Conservation (phyloP, 148 eudicot genomes). For the Selenicereus undatus region DNA sequence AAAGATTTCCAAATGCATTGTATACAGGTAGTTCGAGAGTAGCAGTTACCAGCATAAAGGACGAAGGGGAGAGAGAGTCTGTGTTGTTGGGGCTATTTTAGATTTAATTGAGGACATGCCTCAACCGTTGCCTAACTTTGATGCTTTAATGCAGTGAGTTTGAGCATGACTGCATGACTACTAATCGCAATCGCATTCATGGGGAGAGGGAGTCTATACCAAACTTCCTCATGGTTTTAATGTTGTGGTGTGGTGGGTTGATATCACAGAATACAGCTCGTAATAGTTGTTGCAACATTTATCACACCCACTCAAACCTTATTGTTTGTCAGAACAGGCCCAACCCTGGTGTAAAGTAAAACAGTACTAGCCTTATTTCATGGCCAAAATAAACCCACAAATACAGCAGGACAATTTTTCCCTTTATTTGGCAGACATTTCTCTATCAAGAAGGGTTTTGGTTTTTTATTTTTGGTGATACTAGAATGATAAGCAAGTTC, state of each 20-base stretch:
- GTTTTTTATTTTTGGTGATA: too few relatives aligned
- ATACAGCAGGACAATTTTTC: background rate
- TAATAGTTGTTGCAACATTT: background rate
- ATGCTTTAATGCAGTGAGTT: background rate
- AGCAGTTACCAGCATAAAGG: background rate
- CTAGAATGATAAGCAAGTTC: too few relatives aligned
- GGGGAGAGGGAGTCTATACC: background rate
- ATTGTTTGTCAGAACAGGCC: background rate
- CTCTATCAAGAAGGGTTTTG: too few relatives aligned
- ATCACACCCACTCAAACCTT: background rate
- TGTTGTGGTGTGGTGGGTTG: background rate
- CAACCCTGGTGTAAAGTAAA: background rate
- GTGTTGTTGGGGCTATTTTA: background rate
- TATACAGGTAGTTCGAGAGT: background rate
- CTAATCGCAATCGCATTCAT: background rate
- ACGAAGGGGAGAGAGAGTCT: background rate
- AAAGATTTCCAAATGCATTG: background rate
- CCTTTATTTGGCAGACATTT: too few relatives aligned
- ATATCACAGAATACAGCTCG: background rate
- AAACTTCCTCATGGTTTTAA: background rate
- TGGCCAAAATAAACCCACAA: background rate
- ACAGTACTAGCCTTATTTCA: background rate
- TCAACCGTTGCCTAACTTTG: constrained; percentile 1
- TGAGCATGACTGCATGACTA: background rate
- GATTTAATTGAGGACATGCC: background rate